Percentiles rank a stretch among this genome's conserved stretches.
Evolutionary conservation across 345 rosid species (phyloP).

Genomic region (Brassica cretica): DNA sequence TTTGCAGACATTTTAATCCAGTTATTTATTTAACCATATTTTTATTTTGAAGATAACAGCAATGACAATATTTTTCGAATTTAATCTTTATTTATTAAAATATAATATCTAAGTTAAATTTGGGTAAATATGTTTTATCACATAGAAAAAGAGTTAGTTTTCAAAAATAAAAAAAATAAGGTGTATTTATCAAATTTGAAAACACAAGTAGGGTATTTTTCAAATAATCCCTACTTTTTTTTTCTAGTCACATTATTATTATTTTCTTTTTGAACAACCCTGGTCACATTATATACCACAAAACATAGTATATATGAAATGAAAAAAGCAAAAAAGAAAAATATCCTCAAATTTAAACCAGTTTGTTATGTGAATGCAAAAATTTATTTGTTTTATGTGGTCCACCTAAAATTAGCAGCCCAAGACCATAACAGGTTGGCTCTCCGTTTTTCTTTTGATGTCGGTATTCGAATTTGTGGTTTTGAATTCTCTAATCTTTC

Average conservation of each 20-base stretch:
- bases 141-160: too few species aligned
- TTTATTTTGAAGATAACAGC: too few species aligned
- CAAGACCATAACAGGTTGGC: neutral
- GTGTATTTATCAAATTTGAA: too few species aligned
- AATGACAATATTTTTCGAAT: too few species aligned
- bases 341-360: neutral
- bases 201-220: too few species aligned
- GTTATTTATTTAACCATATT: too few species aligned
- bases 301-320: neutral
- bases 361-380: neutral
- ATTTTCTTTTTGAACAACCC: too few species aligned
- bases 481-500: neutral
- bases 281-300: neutral
- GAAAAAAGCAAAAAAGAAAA: neutral
- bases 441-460: neutral
- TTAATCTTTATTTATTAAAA: too few species aligned
- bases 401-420: neutral
- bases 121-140: too few species aligned
- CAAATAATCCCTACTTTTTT: neutral
- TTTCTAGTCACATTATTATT: neutral
- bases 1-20: too few species aligned
- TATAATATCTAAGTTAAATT: too few species aligned
- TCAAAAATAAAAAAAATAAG: too few species aligned
- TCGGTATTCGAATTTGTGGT: conserved; percentile 12
- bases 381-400: neutral